phyloP scores from a whole-genome alignment of 2,329 filamentous ascomycete genomes.

The Fusarium dimerum region DNA sequence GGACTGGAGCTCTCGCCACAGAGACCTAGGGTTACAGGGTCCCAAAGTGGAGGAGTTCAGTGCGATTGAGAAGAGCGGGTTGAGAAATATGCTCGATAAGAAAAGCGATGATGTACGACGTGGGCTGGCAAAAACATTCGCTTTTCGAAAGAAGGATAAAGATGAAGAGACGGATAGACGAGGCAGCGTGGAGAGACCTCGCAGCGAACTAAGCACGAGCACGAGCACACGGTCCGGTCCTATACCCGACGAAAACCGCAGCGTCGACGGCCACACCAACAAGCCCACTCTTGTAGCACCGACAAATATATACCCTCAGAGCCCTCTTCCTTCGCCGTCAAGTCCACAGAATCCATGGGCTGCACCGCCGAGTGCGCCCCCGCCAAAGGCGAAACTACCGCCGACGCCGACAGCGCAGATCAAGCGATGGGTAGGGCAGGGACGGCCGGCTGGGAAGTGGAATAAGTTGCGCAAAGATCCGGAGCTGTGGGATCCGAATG shows the following conservation, averaged over 20 bases:
- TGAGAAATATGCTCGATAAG: slow-evolving; percentile 54
- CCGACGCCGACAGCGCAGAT: slow-evolving; percentile 37
- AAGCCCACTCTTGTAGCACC: slow-evolving; percentile 13
- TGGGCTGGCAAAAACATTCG: slow-evolving; percentile 55
- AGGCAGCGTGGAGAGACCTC: slow-evolving; percentile 20
- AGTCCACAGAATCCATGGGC: slow-evolving; percentile 21
- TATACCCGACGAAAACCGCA: slow-evolving; percentile 11
- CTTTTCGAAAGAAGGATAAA: slow-evolving; percentile 51
- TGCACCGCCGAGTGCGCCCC: slow-evolving; percentile 33
- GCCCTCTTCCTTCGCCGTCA: slow-evolving; percentile 17
- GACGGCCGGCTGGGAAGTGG: slow-evolving; percentile 52
- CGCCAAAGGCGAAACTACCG: slow-evolving; percentile 46
- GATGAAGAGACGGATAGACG: slow-evolving; percentile 28
- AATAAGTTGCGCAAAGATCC: slow-evolving; percentile 61
- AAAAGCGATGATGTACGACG: slow-evolving; percentile 57
- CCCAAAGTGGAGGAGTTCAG: slow-evolving; percentile 50
- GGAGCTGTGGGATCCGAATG: slow-evolving; percentile 62
- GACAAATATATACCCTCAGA: slow-evolving; percentile 11
- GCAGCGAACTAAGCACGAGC: slow-evolving; percentile 23
- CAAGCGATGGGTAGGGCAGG: slow-evolving; percentile 55
- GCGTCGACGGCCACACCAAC: slow-evolving; percentile 11
- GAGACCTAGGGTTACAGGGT: slow-evolving; percentile 40
- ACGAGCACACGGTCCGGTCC: slow-evolving; percentile 23
- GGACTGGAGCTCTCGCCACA: slow-evolving; percentile 45
- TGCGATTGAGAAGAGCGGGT: slow-evolving; percentile 56